Base-by-base conservation (phyloP, 441 rosid species). In the Bocquillonia castaneifolia region DNA sequence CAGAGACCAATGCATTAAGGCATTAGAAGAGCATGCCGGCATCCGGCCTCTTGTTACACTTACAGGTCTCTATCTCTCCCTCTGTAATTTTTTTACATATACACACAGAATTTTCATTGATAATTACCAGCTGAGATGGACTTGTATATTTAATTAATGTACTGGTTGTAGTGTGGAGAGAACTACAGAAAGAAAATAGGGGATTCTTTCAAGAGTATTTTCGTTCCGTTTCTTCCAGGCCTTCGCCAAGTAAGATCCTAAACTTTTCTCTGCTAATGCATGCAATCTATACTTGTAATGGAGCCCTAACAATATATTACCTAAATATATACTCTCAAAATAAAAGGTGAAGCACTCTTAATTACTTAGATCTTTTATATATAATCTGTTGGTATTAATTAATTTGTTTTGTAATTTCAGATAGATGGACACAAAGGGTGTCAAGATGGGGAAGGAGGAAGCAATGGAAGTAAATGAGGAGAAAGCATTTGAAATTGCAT, bases 111-210 rank as follows among this genome's bases (percentile, higher is more conserved):
- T 52, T 61, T 10, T 36, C 40, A 36, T 36, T 36, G 40, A 4
- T 36, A 36, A 36, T 36, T 36, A 36, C 10, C n/a, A n/a, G n/a
- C n/a, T 36, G 40, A 10, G 40, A 13, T 23, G 8, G 3, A 28
- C 2, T 22, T 15, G 26, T 29, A 7, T 15, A 29, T 1, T n/a
- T 59, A 8, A 17, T 45, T n/a, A 18, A 5, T 65, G 32, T 20
- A 17, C 26, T 61, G n/a, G n/a, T n/a, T 56, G 79, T 80, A 87
- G 96, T 87, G 56, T 86, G 91, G 93, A 86, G 85, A 74, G 91
- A 83, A 71, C 84, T 87, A 22, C 83, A 83, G 50, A 80, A 80
- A 62, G 90, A 86, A 83, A 89, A 87, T 54, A 76, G 66, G 73
- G 87, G 77, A 53, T 89, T 89, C 76, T 89, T 89, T 71, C 76